Base-by-base conservation (phyloP, 352 stramenopile genomes). In the Phytophthora tentaculata region DNA sequence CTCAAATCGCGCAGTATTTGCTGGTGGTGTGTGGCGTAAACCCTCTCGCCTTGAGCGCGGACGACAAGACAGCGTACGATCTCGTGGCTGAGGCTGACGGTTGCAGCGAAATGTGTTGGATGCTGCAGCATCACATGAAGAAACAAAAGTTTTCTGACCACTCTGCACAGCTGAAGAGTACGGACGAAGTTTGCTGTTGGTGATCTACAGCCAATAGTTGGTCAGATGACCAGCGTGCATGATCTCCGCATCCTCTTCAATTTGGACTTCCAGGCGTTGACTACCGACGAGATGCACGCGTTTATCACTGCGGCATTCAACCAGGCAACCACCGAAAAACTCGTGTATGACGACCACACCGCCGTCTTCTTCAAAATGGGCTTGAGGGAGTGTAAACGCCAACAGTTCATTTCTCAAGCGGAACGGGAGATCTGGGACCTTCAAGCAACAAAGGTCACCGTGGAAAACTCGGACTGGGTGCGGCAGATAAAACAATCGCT, bases 391-490 rank as follows among this genome's bases (percentile, higher is more conserved):
- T 73, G 63, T 20, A 60, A 7, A 20, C 61, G 52, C 7, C 52
- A 60, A 45, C 10, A 28, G 1, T 53, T 45, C 23, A 57, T 68
- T 44, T 50, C 49, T 10, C 39, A 67, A 19, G 22, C 26, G 8
- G 70, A 79, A n/a, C n/a, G n/a, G 19, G 17, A 66, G 9, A 45
- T 76, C 14, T 69, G 69, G 44, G 62, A 76, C 29, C 29, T 75
- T 13, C 57, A 74, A 55, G 63, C 66, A 2, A 72, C 68, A 14
- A 78, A 81, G 2, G 59, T 76, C 19, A 78, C 76, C 56, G 69
- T 73, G 20, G 70, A 76, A 24, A 79, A 74, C 24, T 67, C 66
- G 2, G 74, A 67, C n/a, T 81, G 74, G 69, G 74, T 81, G 0
- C n/a, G 47, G 17, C 66, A 81, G 22, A 68, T 81, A 13, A 75